Evolutionary conservation across 106 monocot species (phyloP), one percentile per base, ranked within the genome.

Genomic region (Alisma plantagoaquatica): DNA sequence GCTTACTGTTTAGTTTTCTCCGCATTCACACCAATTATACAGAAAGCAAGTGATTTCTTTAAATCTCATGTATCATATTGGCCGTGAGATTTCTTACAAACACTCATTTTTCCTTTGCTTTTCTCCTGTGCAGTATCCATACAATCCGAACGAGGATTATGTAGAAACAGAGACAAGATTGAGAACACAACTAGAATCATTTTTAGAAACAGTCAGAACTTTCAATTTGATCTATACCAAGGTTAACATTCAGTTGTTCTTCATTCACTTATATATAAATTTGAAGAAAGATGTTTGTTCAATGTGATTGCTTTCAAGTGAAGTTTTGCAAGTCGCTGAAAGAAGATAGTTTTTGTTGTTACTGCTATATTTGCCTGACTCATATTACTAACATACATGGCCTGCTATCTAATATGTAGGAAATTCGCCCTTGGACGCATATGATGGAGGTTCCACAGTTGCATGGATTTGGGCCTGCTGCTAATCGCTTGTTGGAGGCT

Each of bases 401-500:
- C n/a, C n/a, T n/a, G n/a, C 29, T 56, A 2, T 46, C 22, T 29
- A 21, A 1, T 33, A 1, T 56, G 29, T 18, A 96, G 96, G 96
- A 96, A 56, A 96, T 96, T 54, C 88, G 84, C 2, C 96, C 96
- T 56, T 96, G 96, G 96, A 96, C 96, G 8, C 77, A 96, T 33
- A 96, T 96, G 84, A 96, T 96, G 96, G 96, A 89, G 62, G 96
- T 96, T 23, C 96, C 96, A 23, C 89, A 96, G 68, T 53, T 96
- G 70, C 84, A 89, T 69, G 96, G 96, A 2, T 88, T 96, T 68
- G 96, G 96, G 30, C 96, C 96, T 43, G 84, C 96, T 48, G 96
- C 96, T 31, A 89, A 96, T 72, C 89, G 89, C 35, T 70, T 96
- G 53, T 61, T 96, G 60, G 89, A 96, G 70, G 96, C 89, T 28